phyloP scores from a whole-genome alignment of 331 rosid species.

The Quercus tomentella region DNA sequence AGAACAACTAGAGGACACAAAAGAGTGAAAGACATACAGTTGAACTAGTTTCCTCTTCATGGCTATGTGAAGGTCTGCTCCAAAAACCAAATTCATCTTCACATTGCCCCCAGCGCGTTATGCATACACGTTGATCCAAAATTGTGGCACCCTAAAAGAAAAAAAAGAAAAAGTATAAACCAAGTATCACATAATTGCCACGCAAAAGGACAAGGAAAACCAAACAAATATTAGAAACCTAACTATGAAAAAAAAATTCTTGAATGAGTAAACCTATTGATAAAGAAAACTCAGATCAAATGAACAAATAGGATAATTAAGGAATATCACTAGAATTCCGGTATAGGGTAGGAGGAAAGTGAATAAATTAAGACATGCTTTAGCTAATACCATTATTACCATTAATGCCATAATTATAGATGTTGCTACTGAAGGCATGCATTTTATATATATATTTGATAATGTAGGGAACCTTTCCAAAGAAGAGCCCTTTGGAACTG shows the following conservation, averaged over 20 bases:
- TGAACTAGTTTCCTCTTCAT: slow-evolving; percentile 41
- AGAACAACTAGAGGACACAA: neutral
- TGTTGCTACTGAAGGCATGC: neutral
- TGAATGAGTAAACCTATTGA: neutral
- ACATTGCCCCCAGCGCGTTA: slow-evolving; percentile 82
- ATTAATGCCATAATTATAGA: neutral
- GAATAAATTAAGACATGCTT: neutral
- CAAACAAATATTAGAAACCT: neutral
- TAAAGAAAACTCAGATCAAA: neutral
- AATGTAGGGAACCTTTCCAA: too few relatives aligned
- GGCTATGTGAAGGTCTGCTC: slow-evolving; percentile 39
- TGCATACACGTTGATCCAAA: slow-evolving; percentile 83
- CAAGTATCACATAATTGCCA: neutral
- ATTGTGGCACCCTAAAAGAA: slow-evolving; percentile 83
- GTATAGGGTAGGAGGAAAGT: neutral
- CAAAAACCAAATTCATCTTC: slow-evolving; percentile 69
- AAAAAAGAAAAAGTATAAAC: neutral
- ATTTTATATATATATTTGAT: neutral
- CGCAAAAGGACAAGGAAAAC: neutral
- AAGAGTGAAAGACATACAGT: slow-evolving; percentile 33
- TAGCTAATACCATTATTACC: neutral
- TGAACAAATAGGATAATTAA: neutral
- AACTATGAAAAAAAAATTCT: neutral
- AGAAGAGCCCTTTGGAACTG: too few relatives aligned
- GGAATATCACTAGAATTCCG: neutral